phyloP scores from a whole-genome alignment of 164 flowering plant species.

The Hamamelis virginiana region DNA sequence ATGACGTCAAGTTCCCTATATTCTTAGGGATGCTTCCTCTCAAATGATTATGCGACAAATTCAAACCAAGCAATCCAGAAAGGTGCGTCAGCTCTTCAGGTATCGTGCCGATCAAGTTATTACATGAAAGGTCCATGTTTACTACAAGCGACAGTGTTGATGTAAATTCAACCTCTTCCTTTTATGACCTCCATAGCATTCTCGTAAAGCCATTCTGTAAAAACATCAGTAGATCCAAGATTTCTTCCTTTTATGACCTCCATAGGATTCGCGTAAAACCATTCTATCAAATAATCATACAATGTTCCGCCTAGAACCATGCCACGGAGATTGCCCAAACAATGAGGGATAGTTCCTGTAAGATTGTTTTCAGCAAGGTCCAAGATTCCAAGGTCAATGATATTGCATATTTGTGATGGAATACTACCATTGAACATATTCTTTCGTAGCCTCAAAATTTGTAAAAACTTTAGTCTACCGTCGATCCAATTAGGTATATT shows the following conservation, averaged over 20 bases:
- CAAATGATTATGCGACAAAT: neutral
- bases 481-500: too few species aligned
- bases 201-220: too few species aligned
- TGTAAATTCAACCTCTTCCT: constrained; percentile 5
- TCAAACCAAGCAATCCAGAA: neutral
- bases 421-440: constrained; percentile 12
- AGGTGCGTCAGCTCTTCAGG: neutral
- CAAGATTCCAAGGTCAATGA: constrained; percentile 10
- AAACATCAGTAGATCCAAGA: too few species aligned
- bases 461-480: too few species aligned
- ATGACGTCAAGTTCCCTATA: constrained; percentile 9
- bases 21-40: neutral
- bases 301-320: neutral
- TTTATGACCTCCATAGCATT: neutral
- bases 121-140: constrained; percentile 19
- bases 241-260: constrained; percentile 12
- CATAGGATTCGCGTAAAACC: too few species aligned
- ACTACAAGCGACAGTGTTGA: neutral
- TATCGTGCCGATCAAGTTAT: neutral
- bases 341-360: constrained; percentile 13
- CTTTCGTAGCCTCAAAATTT: constrained; percentile 9
- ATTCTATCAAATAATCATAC: too few species aligned
- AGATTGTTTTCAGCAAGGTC: constrained; percentile 17
- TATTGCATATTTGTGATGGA: constrained; percentile 7
- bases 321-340: constrained; percentile 10